Conservation (phyloP, 148 eudicot genomes). For the Euryodendron excelsum region DNA sequence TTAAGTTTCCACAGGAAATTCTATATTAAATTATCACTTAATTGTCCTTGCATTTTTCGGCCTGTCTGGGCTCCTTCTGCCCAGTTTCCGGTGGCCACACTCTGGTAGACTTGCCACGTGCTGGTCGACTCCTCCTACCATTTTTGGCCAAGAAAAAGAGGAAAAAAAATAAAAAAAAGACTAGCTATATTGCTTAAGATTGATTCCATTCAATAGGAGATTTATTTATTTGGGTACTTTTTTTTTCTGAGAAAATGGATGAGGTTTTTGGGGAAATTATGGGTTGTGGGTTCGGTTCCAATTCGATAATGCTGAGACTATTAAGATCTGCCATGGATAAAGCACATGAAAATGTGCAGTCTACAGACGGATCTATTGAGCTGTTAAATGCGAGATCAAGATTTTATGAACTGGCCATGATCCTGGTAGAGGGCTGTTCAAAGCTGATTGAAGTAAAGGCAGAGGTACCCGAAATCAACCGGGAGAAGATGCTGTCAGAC, state of each 20-base stretch:
- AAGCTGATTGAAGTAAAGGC: slow-evolving; percentile 50
- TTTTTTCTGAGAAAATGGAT: slow-evolving; percentile 48
- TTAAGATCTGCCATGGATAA: slow-evolving; percentile 62
- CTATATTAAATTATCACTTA: no score
- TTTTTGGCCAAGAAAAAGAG: no score
- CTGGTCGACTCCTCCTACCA: no score
- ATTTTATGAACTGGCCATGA: slow-evolving; percentile 66
- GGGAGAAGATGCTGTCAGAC: slow-evolving; percentile 45
- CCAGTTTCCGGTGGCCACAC: neutral
- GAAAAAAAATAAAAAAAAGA: no score
- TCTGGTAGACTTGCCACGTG: neutral
- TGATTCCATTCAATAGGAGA: neutral
- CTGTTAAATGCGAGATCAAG: slow-evolving; percentile 55
- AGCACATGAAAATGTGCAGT: slow-evolving; percentile 55
- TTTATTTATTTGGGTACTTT: neutral
- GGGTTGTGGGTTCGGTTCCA: slow-evolving; percentile 34
- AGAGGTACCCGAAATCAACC: slow-evolving; percentile 37
- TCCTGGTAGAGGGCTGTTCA: slow-evolving; percentile 50
- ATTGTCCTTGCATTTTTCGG: no score
- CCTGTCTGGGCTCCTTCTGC: no score
- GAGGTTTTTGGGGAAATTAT: slow-evolving; percentile 39
- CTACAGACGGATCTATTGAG: slow-evolving; percentile 50
- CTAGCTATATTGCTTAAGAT: neutral
- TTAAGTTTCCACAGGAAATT: neutral
- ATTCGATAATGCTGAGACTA: slow-evolving; percentile 56